Base-by-base conservation (phyloP, 2,329 filamentous ascomycete species). In the Hymenoscyphus occultus region DNA sequence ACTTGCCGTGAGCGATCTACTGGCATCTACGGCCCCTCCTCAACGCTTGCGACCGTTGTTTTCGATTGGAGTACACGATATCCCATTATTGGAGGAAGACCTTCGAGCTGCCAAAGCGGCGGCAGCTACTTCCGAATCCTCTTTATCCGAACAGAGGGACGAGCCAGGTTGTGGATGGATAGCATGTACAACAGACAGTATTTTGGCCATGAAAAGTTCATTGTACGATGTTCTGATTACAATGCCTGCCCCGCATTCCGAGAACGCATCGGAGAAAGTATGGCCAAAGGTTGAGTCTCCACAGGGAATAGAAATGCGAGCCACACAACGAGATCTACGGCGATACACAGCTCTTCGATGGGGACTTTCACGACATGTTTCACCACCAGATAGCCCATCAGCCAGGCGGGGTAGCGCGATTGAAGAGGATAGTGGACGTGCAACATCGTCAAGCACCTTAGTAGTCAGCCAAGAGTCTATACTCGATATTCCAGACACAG, bases 171-270 rank as follows among this genome's bases (percentile, higher is more conserved):
- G 83, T 14, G 91, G 93, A 48, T 99, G 93, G 93, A 89, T 97
- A 65, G 95, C 94, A 13, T 97, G 93, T 77, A 97, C 94, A 2
- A 98, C 94, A 1, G 95, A 99, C 78, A 94, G 91, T 74, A 95
- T 99, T 65, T 83, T 99, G 14, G 88, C 87, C 58, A 90, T 92
- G 77, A 98, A 98, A 79, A 86, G 88, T 60, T 85, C 90, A 1
- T 84, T 99, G 2, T 98, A 93, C 82, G 95, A 99, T 75, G 83
- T 97, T 71, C 84, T 97, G 48, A 89, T 98, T 66, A 92, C 91
- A 62, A 84, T 98, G 74, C 92, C 93, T 0, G 83, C 87, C 0
- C 76, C 83, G 5, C 81, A 89, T 71, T 78, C 85, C 3, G 79
- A 84, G 62, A 80, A 86, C 56, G 84, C 84, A 7, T 80, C 82